A percentile compares a stretch with the other conserved stretches of the same genome.
phyloP scores from a whole-genome alignment of 768 basidiomycete genomes.

The Amanita subjunquillea region DNA sequence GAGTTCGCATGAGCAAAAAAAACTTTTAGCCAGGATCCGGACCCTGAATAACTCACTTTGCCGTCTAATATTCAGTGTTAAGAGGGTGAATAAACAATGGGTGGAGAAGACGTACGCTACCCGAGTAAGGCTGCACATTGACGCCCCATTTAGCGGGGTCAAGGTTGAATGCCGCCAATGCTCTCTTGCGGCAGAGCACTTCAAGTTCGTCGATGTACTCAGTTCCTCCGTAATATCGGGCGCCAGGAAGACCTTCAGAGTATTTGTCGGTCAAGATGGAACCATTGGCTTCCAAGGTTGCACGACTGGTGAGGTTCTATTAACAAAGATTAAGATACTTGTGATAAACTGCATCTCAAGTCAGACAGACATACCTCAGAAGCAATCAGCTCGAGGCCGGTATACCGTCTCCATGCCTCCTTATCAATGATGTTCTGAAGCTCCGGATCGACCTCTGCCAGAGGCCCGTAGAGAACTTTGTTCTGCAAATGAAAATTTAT shows the following conservation, averaged over 20 bases:
- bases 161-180: constrained; percentile 91
- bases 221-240: constrained; percentile 96
- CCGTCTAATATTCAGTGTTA: constrained; percentile 44
- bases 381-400: constrained; percentile 96
- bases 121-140: constrained; percentile 98
- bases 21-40: constrained; percentile 9
- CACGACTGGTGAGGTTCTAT: constrained; percentile 92
- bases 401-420: constrained; percentile 97
- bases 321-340: not conserved
- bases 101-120: constrained; percentile 50
- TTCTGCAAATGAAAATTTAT: constrained; percentile 45
- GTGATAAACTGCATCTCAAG: too few species aligned
- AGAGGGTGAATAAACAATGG: not conserved
- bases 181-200: constrained; percentile 88
- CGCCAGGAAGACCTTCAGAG: constrained; percentile 97
- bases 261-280: constrained; percentile 99
- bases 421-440: constrained; percentile 97
- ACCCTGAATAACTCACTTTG: constrained; percentile 51
- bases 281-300: constrained; percentile 97
- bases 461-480: constrained; percentile 79
- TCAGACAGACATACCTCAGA: constrained; percentile 63
- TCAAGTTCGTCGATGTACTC: constrained; percentile 98
- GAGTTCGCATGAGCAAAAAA: not conserved
- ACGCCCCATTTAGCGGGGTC: constrained; percentile 93
- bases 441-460: constrained; percentile 88